These are phyloP conservation scores for Monosiga brevicollis DNA, from an alignment of 78 protist species.

Conservation along the genomic window DNA sequence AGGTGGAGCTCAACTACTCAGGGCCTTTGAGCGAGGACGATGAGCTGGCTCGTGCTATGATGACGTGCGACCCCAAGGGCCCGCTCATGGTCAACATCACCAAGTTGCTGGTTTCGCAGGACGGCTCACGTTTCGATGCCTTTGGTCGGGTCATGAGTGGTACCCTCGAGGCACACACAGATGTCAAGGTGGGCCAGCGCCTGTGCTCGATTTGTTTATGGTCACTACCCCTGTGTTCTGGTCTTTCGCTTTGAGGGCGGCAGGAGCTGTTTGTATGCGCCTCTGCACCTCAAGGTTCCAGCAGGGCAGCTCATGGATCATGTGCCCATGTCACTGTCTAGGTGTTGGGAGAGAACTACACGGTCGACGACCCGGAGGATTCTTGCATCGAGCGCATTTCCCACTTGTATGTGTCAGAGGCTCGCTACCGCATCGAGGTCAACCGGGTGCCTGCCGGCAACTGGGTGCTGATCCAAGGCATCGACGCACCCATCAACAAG, in stretches of 20 bases:
- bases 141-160: conserved; percentile 80
- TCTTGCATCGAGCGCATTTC: conserved; percentile 24
- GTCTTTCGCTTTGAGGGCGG: neutral
- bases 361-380: conserved; percentile 89
- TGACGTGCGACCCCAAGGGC: conserved; percentile 69
- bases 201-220: neutral
- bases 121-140: conserved; percentile 62
- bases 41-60: conserved; percentile 38
- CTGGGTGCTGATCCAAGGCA: conserved; percentile 85
- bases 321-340: conserved; percentile 25
- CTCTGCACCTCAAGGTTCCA: neutral
- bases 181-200: no score
- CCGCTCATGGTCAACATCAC: conserved; percentile 69
- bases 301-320: neutral
- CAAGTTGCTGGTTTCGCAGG: conserved; percentile 46
- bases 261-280: neutral
- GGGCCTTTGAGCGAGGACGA: conserved; percentile 44
- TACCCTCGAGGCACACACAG: conserved; percentile 25
- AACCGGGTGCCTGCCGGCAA: conserved; percentile 72
- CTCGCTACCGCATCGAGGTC: conserved; percentile 69
- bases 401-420: conserved; percentile 45
- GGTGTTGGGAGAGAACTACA: conserved; percentile 88
- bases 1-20: conserved; percentile 40
- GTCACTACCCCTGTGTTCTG: neutral
- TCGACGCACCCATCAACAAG: conserved; percentile 75